A percentile compares a stretch with the other conserved stretches of the same genome.
Evolutionary conservation across 305 asterid genomes (phyloP).

Genomic region (Fraxinus velutina): DNA sequence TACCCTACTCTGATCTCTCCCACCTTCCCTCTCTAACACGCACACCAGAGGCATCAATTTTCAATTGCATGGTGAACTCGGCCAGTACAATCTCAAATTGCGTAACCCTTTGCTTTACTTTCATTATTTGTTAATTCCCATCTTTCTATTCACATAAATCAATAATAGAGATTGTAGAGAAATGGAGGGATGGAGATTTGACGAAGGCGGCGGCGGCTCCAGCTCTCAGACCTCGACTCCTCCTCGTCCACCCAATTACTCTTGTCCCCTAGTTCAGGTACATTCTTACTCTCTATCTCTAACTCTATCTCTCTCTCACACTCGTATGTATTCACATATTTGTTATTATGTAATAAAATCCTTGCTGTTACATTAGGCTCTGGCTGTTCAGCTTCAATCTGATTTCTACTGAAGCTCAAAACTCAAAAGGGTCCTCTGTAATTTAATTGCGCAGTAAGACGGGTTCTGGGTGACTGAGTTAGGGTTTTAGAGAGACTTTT

Average conservation of each 20-base stretch:
- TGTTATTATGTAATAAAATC: neutral
- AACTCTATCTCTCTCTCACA: neutral
- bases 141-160: neutral
- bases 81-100: neutral
- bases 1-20: slow-evolving; percentile 17
- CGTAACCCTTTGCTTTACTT: neutral
- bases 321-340: neutral
- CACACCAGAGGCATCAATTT: neutral
- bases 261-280: slow-evolving; percentile 42
- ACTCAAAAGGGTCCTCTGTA: neutral
- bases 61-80: neutral
- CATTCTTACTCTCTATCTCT: neutral
- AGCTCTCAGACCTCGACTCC: slow-evolving; percentile 10
- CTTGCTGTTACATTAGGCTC: neutral
- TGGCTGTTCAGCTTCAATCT: neutral
- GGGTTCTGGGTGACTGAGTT: neutral
- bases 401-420: neutral
- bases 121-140: neutral
- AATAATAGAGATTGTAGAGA: neutral
- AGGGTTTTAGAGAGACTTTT: neutral
- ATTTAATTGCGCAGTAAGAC: neutral
- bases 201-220: slow-evolving; percentile 32
- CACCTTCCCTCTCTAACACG: neutral
- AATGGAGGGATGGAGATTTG: slow-evolving; percentile 49
- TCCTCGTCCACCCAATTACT: slow-evolving; percentile 34